Base-by-base conservation (phyloP, 1,284 basidiomycete genomes). In the Tremellales sp. region DNA sequence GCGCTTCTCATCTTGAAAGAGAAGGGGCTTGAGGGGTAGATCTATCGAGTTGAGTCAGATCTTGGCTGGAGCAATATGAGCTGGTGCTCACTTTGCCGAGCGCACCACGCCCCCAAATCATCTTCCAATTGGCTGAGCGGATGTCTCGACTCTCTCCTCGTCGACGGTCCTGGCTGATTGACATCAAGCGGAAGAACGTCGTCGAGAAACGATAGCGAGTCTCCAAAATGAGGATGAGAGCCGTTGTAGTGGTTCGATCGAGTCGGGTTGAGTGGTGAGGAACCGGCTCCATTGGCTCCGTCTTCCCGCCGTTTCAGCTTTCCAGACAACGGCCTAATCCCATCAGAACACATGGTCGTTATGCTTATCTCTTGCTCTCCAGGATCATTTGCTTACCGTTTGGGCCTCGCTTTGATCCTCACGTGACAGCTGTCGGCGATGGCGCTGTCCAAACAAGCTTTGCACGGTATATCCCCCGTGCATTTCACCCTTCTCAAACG, bases 341-440 rank as follows among this genome's bases (percentile, higher is more conserved):
- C 19, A 35, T 25, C 45, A 21, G 22, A 7, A 12, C n/a, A 21
- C 21, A 25, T 35, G 31, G 25, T 24, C 21, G 5, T 12, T 7
- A 19, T 5, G 8, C 6, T 21, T 23, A 13, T 8, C 24, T 24
- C 10, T 36, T 11, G 33, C 25, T 31, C 3, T 11, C 25, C 17
- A 19, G 13, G 10, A 23, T 22, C 21, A 17, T 33, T 33, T 2
- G 57, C 58, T 40, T 27, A 57, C 59, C 59, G 37, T 25, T 54
- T 56, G 1, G 57, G 59, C 45, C 59, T 43, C 5, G 59, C 57
- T 48, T 61, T 61, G 10, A 40, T 36, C 15, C 59, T 43, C 5
- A 58, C 53, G 8, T 47, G 41, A 45, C 59, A 61, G 13, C 26
- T 22, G 21, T 47, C 41, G 10, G 46, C 48, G 12, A 54, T 27